A percentile compares a stretch with the other conserved stretches of the same genome.
Conservation (phyloP, 164 flowering plant species). For the Chloranthus sessilifolius region DNA sequence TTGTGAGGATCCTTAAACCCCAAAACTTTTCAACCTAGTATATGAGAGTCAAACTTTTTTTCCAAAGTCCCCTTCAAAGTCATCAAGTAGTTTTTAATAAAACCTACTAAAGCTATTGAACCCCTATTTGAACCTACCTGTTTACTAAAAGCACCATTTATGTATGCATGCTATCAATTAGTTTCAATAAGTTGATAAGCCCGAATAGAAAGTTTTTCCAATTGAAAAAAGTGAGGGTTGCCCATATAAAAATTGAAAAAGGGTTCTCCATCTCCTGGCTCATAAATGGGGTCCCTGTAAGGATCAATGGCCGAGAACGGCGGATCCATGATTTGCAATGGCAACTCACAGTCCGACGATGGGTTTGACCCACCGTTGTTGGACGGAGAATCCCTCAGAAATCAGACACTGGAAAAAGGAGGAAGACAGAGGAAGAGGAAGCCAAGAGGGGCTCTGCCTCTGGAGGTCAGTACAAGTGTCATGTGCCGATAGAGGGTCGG, state of each 20-base stretch:
- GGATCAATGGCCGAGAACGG: conserved; percentile 31
- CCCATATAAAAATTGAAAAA: background rate
- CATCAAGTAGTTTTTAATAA: no score
- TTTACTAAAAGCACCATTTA: no score
- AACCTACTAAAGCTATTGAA: no score
- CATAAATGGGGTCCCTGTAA: conserved; percentile 43
- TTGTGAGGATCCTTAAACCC: no score
- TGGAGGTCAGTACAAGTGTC: conserved; percentile 93
- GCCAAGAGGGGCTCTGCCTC: conserved; percentile 33
- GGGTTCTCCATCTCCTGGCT: background rate
- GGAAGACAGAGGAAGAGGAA: conserved; percentile 43
- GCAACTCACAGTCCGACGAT: conserved; percentile 16
- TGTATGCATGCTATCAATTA: no score
- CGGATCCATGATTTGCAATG: conserved; percentile 20
- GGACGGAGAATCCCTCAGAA: conserved; percentile 7
- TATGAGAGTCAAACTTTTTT: no score
- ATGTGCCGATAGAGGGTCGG: conserved; percentile 94
- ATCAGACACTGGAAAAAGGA: conserved; percentile 12
- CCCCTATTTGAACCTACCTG: no score
- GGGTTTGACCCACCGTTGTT: conserved; percentile 3
- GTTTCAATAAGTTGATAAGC: no score
- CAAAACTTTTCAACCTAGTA: no score
- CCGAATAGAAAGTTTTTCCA: background rate
- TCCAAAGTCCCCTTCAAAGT: no score
- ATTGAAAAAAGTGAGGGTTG: background rate